Percentiles rank a stretch among this genome's conserved stretches.
These are phyloP conservation scores for Ceratobasidium sp. DNA, from an alignment of 1,284 basidiomycete genomes.

Conservation along the genomic window DNA sequence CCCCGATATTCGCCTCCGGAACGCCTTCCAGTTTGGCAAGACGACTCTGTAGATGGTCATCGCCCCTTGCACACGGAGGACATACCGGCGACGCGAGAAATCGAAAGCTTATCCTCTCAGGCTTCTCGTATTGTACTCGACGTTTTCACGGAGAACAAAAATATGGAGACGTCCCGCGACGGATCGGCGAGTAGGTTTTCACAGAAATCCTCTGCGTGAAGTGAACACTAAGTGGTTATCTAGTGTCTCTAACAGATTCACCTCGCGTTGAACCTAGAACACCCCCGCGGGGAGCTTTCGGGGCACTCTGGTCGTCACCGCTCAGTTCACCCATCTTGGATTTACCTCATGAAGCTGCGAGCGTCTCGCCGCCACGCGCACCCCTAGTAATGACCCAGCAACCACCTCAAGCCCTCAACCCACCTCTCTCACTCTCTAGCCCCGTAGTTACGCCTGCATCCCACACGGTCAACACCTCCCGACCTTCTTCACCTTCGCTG, in stretches of 20 bases:
- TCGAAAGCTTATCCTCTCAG: neutral
- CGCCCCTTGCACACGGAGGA: neutral
- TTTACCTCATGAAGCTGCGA: neutral
- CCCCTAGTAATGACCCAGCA: neutral
- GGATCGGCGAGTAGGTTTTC: neutral
- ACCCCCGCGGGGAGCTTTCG: neutral
- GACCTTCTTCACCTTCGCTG: neutral
- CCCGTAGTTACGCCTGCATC: neutral
- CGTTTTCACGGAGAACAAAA: neutral
- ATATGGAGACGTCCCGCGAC: neutral
- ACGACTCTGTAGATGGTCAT: neutral
- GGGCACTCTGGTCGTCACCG: neutral
- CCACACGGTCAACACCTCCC: neutral
- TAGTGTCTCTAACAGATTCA: neutral
- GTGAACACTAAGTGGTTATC: no score
- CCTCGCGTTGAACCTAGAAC: neutral
- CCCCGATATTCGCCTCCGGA: constrained; percentile 32
- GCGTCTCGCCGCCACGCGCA: neutral
- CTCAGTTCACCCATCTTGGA: neutral
- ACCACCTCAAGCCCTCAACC: neutral
- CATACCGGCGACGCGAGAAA: no score
- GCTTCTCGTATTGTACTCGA: neutral
- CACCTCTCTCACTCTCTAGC: neutral
- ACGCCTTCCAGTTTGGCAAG: neutral
- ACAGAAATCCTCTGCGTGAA: neutral